These are phyloP conservation scores for Barnettozyma populi DNA, from an alignment of 805 yeast genomes.

Conservation along the genomic window DNA sequence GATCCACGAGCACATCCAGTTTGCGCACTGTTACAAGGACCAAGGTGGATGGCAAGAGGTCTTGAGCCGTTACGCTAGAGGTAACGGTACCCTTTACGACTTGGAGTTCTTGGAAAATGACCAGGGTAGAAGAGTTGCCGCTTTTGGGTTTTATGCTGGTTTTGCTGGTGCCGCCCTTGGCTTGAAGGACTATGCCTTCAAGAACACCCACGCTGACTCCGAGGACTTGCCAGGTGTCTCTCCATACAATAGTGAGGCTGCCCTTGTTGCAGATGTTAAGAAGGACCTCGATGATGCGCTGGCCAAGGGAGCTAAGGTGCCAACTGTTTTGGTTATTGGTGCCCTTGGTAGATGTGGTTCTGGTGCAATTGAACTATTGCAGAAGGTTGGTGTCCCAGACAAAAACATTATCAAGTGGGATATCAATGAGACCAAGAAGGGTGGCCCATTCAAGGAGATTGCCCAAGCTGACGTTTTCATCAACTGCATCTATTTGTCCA, in stretches of 20 bases:
- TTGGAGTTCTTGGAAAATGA: slow-evolving; percentile 92
- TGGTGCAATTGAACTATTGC: slow-evolving; percentile 85
- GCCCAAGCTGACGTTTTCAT: slow-evolving; percentile 82
- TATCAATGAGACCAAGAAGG: slow-evolving; percentile 91
- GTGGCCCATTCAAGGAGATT: slow-evolving; percentile 96
- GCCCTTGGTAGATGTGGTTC: slow-evolving; percentile 98
- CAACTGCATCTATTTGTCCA: slow-evolving; percentile 91
- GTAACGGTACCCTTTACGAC: slow-evolving; percentile 88
- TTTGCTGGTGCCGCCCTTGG: slow-evolving; percentile 99
- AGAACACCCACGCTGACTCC: slow-evolving; percentile 63
- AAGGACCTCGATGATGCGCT: slow-evolving; percentile 51
- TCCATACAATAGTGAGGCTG: slow-evolving; percentile 78
- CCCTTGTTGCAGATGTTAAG: slow-evolving; percentile 67
- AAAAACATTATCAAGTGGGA: slow-evolving; percentile 88
- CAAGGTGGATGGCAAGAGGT: slow-evolving; percentile 98
- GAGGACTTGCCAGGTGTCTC: slow-evolving; percentile 73
- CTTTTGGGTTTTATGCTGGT: slow-evolving; percentile 99
- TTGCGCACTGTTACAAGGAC: slow-evolving; percentile 97
- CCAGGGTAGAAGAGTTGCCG: slow-evolving; percentile 97
- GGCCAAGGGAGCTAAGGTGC: slow-evolving; percentile 58
- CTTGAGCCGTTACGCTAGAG: slow-evolving; percentile 80
- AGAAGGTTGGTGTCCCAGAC: slow-evolving; percentile 83
- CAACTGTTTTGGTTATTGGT: slow-evolving; percentile 86
- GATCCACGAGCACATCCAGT: slow-evolving; percentile 93
- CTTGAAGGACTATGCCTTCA: slow-evolving; percentile 89